These are phyloP conservation scores for Trichophyton benhamiae DNA, from an alignment of 2,329 filamentous ascomycete species.

Conservation along the genomic window DNA sequence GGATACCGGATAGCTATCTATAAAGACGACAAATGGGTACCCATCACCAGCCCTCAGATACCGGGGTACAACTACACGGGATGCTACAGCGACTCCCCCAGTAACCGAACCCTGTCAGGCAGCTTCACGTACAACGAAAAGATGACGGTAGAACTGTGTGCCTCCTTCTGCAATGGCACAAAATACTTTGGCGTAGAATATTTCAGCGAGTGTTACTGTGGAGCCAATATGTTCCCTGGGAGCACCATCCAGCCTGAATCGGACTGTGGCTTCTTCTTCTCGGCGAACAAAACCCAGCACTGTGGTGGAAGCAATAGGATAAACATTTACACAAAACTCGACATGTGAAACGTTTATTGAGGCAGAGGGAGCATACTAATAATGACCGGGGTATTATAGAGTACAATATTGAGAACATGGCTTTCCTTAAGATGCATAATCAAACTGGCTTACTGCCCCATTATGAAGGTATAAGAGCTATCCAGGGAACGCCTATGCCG, in stretches of 20 bases:
- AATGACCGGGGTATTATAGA: too few species aligned
- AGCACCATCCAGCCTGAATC: conserved; percentile 8
- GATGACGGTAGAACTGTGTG: conserved; percentile 11
- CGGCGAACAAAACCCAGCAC: conserved; percentile 10
- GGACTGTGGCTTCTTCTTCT: conserved; percentile 11
- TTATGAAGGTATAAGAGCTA: background rate
- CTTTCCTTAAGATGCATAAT: too few species aligned
- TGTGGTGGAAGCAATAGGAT: conserved; percentile 11
- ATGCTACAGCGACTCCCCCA: conserved; percentile 9
- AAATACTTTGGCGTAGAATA: conserved; percentile 11
- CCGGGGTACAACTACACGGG: conserved; percentile 9
- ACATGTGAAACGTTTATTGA: background rate
- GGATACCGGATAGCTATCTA: conserved; percentile 9
- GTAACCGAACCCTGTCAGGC: conserved; percentile 6
- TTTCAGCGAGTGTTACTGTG: conserved; percentile 12
- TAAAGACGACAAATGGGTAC: conserved; percentile 9
- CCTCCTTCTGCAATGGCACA: conserved; percentile 6
- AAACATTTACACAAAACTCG: conserved; percentile 6
- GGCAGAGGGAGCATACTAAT: too few species aligned
- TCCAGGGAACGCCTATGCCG: background rate
- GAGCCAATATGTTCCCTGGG: conserved; percentile 3
- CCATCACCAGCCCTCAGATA: conserved; percentile 8
- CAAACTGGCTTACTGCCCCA: background rate
- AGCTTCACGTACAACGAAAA: conserved; percentile 6
- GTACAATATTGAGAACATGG: background rate